These are phyloP conservation scores for Zygnema circumcarinatum DNA, from an alignment of 139 green algal species.

Conservation along the genomic window DNA sequence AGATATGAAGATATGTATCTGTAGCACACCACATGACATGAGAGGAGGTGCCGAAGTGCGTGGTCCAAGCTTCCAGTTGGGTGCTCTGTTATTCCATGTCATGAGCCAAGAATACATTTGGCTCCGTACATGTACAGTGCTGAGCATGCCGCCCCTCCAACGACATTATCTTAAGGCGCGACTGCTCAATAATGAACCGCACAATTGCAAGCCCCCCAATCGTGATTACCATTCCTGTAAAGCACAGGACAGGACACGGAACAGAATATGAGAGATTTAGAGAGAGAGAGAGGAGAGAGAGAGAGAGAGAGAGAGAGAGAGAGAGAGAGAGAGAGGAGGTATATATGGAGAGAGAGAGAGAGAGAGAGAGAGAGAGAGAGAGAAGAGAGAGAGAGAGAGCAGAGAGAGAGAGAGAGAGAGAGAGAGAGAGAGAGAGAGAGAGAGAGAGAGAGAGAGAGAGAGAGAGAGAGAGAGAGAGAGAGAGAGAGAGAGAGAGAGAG, in stretches of 20 bases:
- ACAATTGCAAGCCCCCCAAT: not conserved
- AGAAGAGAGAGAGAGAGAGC: not conserved
- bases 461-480: constrained; percentile 10
- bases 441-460: constrained; percentile 14
- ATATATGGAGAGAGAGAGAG: constrained; percentile 31
- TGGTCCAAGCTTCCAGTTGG: too few species aligned
- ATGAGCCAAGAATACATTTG: constrained; percentile 90
- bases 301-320: constrained; percentile 29
- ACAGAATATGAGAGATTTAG: not conserved
- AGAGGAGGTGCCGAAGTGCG: too few species aligned
- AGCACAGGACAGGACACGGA: not conserved
- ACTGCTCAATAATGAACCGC: not conserved
- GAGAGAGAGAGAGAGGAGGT: not conserved
- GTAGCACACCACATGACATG: too few species aligned
- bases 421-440: constrained; percentile 19
- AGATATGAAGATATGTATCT: too few species aligned
- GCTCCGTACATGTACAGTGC: not conserved
- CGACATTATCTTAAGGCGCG: not conserved
- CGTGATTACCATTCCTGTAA: not conserved
- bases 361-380: constrained; percentile 1
- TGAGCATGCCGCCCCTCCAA: not conserved
- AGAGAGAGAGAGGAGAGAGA: not conserved
- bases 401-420: constrained; percentile 1
- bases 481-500: constrained; percentile 19
- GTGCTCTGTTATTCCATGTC: constrained; percentile 93